phyloP scores from a whole-genome alignment of 2,329 filamentous ascomycete species.

The Arachnomyces sp. region DNA sequence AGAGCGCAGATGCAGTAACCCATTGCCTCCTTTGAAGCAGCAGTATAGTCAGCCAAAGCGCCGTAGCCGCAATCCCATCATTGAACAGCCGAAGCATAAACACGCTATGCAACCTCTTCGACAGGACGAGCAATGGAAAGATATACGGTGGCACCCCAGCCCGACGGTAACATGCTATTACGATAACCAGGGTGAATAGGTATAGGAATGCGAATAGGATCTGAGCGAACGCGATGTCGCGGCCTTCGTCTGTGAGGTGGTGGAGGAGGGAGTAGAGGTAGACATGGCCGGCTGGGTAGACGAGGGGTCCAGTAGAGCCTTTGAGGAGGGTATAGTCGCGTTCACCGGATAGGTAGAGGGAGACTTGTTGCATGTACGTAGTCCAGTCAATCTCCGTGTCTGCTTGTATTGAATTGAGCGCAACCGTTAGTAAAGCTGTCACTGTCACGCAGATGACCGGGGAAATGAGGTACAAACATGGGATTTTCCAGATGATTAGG shows the following conservation, averaged over 20 bases:
- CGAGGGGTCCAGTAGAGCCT: slow-evolving; percentile 83
- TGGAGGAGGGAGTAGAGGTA: slow-evolving; percentile 81
- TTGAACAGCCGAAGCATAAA: slow-evolving; percentile 93
- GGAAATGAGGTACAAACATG: slow-evolving; percentile 53
- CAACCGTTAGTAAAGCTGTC: slow-evolving; percentile 8
- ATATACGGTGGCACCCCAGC: slow-evolving; percentile 64
- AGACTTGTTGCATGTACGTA: slow-evolving; percentile 91
- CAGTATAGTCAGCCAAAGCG: slow-evolving; percentile 74
- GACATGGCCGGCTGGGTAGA: slow-evolving; percentile 90
- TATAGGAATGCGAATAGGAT: slow-evolving; percentile 74
- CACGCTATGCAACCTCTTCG: slow-evolving; percentile 87
- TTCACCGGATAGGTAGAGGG: slow-evolving; percentile 72
- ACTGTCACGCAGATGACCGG: not conserved
- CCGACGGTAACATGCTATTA: slow-evolving; percentile 66
- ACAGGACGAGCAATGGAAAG: slow-evolving; percentile 74
- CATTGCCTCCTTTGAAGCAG: slow-evolving; percentile 66
- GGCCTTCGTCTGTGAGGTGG: slow-evolving; percentile 65
- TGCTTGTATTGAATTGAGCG: slow-evolving; percentile 31
- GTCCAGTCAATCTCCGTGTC: slow-evolving; percentile 98
- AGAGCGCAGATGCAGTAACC: slow-evolving; percentile 63
- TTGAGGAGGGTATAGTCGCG: slow-evolving; percentile 78
- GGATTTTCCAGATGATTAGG: slow-evolving; percentile 69
- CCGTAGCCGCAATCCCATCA: slow-evolving; percentile 79
- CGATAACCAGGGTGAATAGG: slow-evolving; percentile 62
- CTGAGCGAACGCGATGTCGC: slow-evolving; percentile 72